Evolutionary conservation across 345 rosid species (phyloP).

Genomic region (Gossypium bickii): DNA sequence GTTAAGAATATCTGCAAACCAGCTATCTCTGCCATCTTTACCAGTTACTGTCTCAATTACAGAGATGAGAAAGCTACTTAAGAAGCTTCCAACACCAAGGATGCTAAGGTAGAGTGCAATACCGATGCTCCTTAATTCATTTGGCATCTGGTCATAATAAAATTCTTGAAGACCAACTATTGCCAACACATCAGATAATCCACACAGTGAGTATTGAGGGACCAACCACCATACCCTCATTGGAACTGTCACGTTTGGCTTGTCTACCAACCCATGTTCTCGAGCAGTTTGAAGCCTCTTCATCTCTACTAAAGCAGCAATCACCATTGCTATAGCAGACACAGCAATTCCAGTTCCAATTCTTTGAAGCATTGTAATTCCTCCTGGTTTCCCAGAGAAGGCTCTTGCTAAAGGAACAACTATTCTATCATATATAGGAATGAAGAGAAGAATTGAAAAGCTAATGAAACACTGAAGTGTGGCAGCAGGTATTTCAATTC

Average conservation of each 20-base stretch:
- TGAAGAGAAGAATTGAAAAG: slow-evolving; percentile 33
- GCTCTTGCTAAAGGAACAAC: slow-evolving; percentile 40
- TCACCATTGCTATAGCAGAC: slow-evolving; percentile 22
- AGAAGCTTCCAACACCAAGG: slow-evolving; percentile 30
- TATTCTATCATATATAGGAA: slow-evolving; percentile 48
- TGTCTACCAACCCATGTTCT: slow-evolving; percentile 21
- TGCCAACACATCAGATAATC: slow-evolving; percentile 30
- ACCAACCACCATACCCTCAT: slow-evolving; percentile 36
- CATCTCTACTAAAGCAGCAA: slow-evolving; percentile 36
- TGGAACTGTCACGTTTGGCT: slow-evolving; percentile 15
- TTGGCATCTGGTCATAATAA: slow-evolving; percentile 36
- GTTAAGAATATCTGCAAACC: slow-evolving; percentile 30
- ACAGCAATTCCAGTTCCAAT: slow-evolving; percentile 32
- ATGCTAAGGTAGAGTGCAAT: slow-evolving; percentile 30
- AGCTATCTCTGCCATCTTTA: slow-evolving; percentile 19
- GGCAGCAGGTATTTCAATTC: slow-evolving; percentile 43
- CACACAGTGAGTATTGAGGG: slow-evolving; percentile 28
- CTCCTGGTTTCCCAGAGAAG: slow-evolving; percentile 25
- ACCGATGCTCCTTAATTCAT: slow-evolving; percentile 32
- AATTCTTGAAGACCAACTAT: slow-evolving; percentile 41
- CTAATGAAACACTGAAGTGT: slow-evolving; percentile 49
- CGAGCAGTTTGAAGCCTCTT: slow-evolving; percentile 31
- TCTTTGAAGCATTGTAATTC: slow-evolving; percentile 36
- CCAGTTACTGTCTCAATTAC: slow-evolving; percentile 21
- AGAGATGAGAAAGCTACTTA: slow-evolving; percentile 32